Percentiles rank a stretch among this genome's conserved stretches.
These are phyloP conservation scores for Eucommia ulmoides DNA, from an alignment of 257 asterid genomes.

Conservation along the genomic window DNA sequence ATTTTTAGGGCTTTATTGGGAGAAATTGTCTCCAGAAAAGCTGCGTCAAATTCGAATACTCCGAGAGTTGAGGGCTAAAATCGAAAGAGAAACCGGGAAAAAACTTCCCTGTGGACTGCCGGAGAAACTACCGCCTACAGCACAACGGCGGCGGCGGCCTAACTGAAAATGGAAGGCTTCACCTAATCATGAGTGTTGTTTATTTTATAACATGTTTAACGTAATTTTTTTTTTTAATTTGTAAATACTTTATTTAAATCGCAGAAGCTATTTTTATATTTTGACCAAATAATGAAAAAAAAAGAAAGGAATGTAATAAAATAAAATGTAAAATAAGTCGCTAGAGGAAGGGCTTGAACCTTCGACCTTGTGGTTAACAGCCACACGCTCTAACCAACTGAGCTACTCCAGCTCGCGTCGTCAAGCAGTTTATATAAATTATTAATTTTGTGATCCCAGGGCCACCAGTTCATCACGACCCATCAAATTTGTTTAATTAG, in stretches of 20 bases:
- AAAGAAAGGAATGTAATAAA: too few species aligned
- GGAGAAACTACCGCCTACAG: constrained; percentile 82
- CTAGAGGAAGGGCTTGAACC: constrained; percentile 75
- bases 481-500: too few species aligned
- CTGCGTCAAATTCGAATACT: constrained; percentile 66
- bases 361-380: constrained; percentile 99
- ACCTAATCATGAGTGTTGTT: too few species aligned
- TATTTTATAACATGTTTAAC: too few species aligned
- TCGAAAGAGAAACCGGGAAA: constrained; percentile 61
- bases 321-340: constrained; percentile 15
- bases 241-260: too few species aligned
- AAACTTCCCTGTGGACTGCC: constrained; percentile 75
- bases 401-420: constrained; percentile 99
- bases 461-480: too few species aligned
- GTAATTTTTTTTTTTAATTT: too few species aligned
- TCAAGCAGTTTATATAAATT: too few species aligned
- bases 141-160: constrained; percentile 41
- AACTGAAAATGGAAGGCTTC: too few species aligned
- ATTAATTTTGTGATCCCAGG: too few species aligned
- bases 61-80: constrained; percentile 63
- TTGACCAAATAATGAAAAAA: too few species aligned
- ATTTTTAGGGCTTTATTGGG: constrained; percentile 79
- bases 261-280: too few species aligned
- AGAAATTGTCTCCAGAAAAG: constrained; percentile 83
- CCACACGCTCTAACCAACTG: constrained; percentile 99